Base-by-base conservation (phyloP, 2,329 filamentous ascomycete species). In the Chaetomiaceae sp. region DNA sequence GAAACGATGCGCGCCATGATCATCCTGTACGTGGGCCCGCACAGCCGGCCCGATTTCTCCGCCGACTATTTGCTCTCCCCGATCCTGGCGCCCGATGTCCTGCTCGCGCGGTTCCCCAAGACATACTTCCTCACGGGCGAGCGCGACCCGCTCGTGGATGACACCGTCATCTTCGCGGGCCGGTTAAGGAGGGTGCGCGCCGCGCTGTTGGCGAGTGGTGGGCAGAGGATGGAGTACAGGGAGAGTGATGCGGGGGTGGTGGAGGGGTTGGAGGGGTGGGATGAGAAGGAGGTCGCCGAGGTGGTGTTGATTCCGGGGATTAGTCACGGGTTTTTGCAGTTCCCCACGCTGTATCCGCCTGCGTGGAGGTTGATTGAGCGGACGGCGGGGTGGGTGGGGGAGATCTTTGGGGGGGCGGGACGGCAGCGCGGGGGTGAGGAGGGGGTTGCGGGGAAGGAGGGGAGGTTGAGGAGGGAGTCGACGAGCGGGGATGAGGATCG, bases 1-100 rank as follows among this genome's bases (percentile, higher is more conserved):
- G 93, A 98, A 66, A 95, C 97, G 88, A 96, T 97, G 85, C 86
- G 93, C 26, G 88, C 90, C 53, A 97, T 98, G 90, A 95, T 98
- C 55, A 95, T 98, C 55, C 74, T 98, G 4, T 98, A 98, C 64
- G 86, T 98, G 45, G 93, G 93, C 1, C 89, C 90, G 0, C 86
- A 96, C 62, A 88, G 93, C 64, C 84, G 90, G 1, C 93, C 93
- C 0, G 89, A 97, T 62, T 97, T 98, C 64, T 81, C 81, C 22
- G 88, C 86, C 6, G 91, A 98, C 65, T 96, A 89, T 62, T 77
- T 95, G 0, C 78, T 98, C 2, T 95, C 87, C 0, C 93, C 93
- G 0, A 82, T 96, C 1, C 77, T 96, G 0, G 90, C 93, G 0
- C 93, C 93, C 0, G 91, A 96, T 55, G 73, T 79, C 0, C 72